These are phyloP conservation scores for Chrysochromulina parva DNA, from an alignment of 78 protist species.

Conservation along the genomic window DNA sequence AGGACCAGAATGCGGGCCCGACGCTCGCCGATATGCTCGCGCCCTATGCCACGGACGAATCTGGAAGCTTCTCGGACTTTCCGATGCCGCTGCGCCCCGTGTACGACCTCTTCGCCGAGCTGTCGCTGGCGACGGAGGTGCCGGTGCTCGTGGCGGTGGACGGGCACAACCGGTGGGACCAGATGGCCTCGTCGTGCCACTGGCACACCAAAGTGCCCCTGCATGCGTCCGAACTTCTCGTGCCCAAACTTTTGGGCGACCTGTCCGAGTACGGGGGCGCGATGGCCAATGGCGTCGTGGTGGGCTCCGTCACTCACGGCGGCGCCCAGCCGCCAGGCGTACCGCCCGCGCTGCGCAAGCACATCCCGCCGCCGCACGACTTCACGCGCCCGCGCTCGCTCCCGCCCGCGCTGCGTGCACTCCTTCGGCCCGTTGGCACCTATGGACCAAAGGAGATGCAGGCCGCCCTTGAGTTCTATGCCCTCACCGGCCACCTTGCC, in stretches of 20 bases:
- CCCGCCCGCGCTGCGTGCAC: not conserved
- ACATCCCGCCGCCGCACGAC: not conserved
- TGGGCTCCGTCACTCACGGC: not conserved
- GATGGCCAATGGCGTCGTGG: not conserved
- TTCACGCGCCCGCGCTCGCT: not conserved
- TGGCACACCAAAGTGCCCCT: not conserved
- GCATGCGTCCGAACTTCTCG: not conserved
- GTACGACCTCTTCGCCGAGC: not conserved
- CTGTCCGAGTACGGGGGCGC: too few relatives aligned
- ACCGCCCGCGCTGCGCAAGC: not conserved
- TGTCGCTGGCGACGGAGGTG: not conserved
- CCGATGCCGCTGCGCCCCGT: not conserved
- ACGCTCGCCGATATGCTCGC: not conserved
- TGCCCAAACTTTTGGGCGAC: not conserved
- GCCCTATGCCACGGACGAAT: too few relatives aligned
- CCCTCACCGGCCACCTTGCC: not conserved
- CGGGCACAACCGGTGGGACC: not conserved
- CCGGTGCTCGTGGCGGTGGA: slow-evolving; percentile 5
- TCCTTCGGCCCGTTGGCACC: not conserved
- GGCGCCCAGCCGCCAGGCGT: not conserved
- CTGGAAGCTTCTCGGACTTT: not conserved
- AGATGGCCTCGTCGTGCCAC: not conserved
- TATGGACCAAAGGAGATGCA: not conserved
- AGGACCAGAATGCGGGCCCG: not conserved
- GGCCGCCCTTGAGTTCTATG: not conserved